Evolutionary conservation across 176 grass and related monocot genomes (phyloP), one percentile per base, ranked within the genome.

Genomic region (Typha latifolia): DNA sequence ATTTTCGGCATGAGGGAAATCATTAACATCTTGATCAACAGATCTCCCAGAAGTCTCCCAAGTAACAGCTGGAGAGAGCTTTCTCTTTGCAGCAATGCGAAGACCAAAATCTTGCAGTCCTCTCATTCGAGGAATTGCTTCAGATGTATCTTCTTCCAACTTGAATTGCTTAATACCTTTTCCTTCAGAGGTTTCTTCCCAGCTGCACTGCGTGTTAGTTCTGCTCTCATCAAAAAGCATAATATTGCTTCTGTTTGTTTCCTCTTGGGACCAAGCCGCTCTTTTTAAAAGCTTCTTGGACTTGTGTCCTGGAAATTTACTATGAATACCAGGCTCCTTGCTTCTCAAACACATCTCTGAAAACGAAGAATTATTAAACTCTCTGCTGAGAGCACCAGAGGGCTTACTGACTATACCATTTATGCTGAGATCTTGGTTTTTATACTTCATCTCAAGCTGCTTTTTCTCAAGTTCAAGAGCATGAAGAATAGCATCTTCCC

Each of bases 401-500:
- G 37, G n/a, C 69, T 77, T 84, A 84, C 83, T 63, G 32, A 77
- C 69, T 62, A 74, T 23, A 32, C 76, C 69, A 77, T 72, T 80
- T 64, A 80, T 62, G 69, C 23, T 80, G 47, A 81, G 78, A 71
- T 64, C 76, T 62, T 76, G 72, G 69, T 74, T 72, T 51, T 79
- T 82, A 77, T 86, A 48, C 29, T 77, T 85, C 14, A 64, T 79
- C 73, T 86, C 80, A 74, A 88, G 68, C 64, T 85, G 83, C 62
- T 92, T 97, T 75, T 76, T 89, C 73, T 99, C 94, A 61, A 99
- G 76, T 79, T 99, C 86, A 76, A 99, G 85, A 63, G 94, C 94
- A 67, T 93, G 94, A 77, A 99, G 83, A 74, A 99, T 93, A 75
- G 94, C 94, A 79, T 99, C 94, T 61, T 99, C 94, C 77, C 94